Evolutionary conservation across 495 filamentous ascomycete genomes (phyloP).

Genomic region (Trichocladium uniseriatum): DNA sequence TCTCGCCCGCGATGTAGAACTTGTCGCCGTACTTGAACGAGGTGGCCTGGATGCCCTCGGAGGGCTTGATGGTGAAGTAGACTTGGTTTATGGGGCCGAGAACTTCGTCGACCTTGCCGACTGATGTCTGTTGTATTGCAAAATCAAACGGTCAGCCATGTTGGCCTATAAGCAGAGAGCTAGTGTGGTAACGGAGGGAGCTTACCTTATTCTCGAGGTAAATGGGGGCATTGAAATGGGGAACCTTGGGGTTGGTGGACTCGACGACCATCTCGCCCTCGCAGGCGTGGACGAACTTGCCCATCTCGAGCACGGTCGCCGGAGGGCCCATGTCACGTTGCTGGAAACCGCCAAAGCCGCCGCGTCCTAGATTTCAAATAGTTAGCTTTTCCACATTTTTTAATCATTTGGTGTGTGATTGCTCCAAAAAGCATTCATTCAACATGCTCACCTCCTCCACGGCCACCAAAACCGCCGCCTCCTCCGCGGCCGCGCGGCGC

Average conservation of each 20-base stretch:
- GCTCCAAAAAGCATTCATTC: no score
- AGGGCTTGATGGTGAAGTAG: slow-evolving; percentile 93
- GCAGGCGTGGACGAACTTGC: slow-evolving; percentile 81
- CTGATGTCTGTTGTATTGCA: slow-evolving; percentile 47
- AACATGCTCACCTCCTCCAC: slow-evolving; percentile 16
- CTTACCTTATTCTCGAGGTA: slow-evolving; percentile 94
- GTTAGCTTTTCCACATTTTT: slow-evolving; percentile 1
- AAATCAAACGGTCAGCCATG: no score
- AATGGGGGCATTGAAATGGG: slow-evolving; percentile 97
- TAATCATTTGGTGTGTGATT: no score
- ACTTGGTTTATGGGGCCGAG: slow-evolving; percentile 93
- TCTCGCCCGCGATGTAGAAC: slow-evolving; percentile 91
- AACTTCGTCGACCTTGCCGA: slow-evolving; percentile 93
- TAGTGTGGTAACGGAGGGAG: neutral
- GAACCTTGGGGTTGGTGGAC: slow-evolving; percentile 87
- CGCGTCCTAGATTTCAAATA: slow-evolving; percentile 32
- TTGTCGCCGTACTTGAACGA: slow-evolving; percentile 95
- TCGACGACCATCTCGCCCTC: slow-evolving; percentile 96
- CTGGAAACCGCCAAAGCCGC: slow-evolving; percentile 33
- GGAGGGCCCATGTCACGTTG: slow-evolving; percentile 47
- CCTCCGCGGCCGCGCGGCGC: slow-evolving; percentile 24
- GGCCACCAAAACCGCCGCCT: slow-evolving; percentile 19
- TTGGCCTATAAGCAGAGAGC: slow-evolving; percentile 5
- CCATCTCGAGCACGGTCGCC: slow-evolving; percentile 61
- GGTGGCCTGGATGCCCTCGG: slow-evolving; percentile 86